Evolutionary conservation across 2,329 filamentous ascomycete genomes (phyloP).

Genomic region (Beauveria sp.): DNA sequence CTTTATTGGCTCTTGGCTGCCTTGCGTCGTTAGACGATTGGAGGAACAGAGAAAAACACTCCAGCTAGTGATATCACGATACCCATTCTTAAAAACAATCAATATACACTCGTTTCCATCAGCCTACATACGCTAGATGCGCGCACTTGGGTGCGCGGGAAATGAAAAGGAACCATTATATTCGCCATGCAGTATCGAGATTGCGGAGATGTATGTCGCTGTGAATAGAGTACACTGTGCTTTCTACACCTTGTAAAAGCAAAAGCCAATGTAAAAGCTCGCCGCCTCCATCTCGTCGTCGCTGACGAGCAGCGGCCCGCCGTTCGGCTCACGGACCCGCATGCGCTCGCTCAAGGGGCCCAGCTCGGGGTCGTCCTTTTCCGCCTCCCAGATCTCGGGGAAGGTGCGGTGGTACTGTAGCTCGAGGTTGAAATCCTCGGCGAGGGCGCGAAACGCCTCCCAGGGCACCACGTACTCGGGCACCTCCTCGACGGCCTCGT

Average conservation of each 20-base stretch:
- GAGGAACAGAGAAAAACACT: background rate
- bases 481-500: constrained; percentile 92
- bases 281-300: constrained; percentile 89
- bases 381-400: constrained; percentile 81
- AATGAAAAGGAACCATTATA: background rate
- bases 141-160: too few relatives aligned
- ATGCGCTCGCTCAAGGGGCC: constrained; percentile 90
- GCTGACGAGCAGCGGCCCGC: constrained; percentile 61
- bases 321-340: constrained; percentile 71
- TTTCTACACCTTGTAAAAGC: constrained; percentile 83
- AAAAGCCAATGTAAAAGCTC: constrained; percentile 88
- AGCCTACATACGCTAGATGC: background rate
- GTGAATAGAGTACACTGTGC: background rate
- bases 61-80: constrained; percentile 16
- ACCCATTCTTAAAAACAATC: constrained; percentile 10
- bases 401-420: constrained; percentile 91
- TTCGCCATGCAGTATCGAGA: background rate
- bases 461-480: constrained; percentile 98
- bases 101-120: constrained; percentile 6
- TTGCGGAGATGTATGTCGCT: background rate
- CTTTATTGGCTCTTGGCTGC: background rate
- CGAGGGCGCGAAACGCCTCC: constrained; percentile 92
- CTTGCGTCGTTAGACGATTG: background rate
- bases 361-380: constrained; percentile 76
- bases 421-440: constrained; percentile 94